Conservation (phyloP, 2,329 filamentous ascomycete species). For the Clonostachys rhizophaga region DNA sequence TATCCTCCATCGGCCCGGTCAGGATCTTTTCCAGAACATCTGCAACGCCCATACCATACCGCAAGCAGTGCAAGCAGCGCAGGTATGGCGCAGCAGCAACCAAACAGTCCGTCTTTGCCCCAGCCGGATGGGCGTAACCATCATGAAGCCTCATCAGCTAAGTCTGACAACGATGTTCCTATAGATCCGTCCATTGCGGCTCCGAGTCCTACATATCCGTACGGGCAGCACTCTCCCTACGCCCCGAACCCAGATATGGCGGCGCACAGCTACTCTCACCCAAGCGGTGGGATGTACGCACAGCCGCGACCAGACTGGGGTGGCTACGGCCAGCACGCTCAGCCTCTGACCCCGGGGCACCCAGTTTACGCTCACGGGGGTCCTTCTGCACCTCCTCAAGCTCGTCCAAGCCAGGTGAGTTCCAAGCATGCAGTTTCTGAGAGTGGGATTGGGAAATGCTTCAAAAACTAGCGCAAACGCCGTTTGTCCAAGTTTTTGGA, state of each 20-base stretch:
- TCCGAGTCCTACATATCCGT: constrained; percentile 86
- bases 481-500: neutral
- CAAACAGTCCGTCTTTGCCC: constrained; percentile 91
- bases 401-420: constrained; percentile 58
- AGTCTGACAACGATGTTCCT: constrained; percentile 95
- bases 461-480: neutral
- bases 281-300: constrained; percentile 58
- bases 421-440: neutral
- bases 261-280: constrained; percentile 67
- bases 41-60: constrained; percentile 75
- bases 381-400: constrained; percentile 48
- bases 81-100: constrained; percentile 92
- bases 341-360: constrained; percentile 44
- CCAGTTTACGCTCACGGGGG: constrained; percentile 52
- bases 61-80: constrained; percentile 68
- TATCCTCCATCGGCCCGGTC: constrained; percentile 74
- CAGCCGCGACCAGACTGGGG: constrained; percentile 72
- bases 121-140: constrained; percentile 76
- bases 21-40: constrained; percentile 79
- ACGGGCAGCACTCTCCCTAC: constrained; percentile 83
- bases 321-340: constrained; percentile 53
- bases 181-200: constrained; percentile 98
- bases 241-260: constrained; percentile 80
- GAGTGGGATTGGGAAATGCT: no score
- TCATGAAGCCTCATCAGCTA: constrained; percentile 74